Percentiles rank a stretch among this genome's conserved stretches.
Evolutionary conservation across 2,329 filamentous ascomycete genomes (phyloP).

Genomic region (Fusarium sarcochroum): DNA sequence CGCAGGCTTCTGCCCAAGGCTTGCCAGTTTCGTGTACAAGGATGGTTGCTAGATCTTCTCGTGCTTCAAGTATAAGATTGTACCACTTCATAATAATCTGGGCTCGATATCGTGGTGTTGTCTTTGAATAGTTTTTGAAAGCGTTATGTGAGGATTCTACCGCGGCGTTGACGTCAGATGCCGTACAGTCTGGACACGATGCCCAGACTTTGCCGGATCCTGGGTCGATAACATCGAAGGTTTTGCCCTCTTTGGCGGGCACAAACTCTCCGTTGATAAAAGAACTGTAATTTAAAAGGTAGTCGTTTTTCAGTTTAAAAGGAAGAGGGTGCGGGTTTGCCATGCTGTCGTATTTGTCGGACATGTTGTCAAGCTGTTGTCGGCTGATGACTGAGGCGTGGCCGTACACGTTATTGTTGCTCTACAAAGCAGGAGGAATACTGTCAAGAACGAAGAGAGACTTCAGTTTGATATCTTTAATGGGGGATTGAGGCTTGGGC

Average conservation of each 20-base stretch:
- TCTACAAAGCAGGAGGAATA: too few relatives aligned
- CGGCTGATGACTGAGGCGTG: too few relatives aligned
- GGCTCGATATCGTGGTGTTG: slow-evolving; percentile 52
- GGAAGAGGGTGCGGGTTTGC: not conserved
- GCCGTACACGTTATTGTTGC: too few relatives aligned
- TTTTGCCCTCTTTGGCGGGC: not conserved
- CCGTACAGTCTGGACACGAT: slow-evolving; percentile 8
- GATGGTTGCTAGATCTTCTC: slow-evolving; percentile 58
- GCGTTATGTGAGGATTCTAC: slow-evolving; percentile 50
- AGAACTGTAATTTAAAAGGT: not conserved
- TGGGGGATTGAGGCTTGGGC: too few relatives aligned
- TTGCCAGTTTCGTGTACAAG: slow-evolving; percentile 68
- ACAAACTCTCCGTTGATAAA: slow-evolving; percentile 10
- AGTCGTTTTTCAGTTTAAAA: not conserved
- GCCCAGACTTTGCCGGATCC: slow-evolving; percentile 4
- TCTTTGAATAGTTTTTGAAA: slow-evolving; percentile 57
- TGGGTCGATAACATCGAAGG: slow-evolving; percentile 11
- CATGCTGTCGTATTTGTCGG: not conserved
- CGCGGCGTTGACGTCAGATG: slow-evolving; percentile 49
- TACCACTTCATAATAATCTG: slow-evolving; percentile 57
- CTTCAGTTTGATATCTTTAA: too few relatives aligned
- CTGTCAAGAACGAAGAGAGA: too few relatives aligned
- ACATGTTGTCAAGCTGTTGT: too few relatives aligned
- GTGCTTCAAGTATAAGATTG: slow-evolving; percentile 51
- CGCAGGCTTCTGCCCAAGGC: slow-evolving; percentile 66